Evolutionary conservation across 805 yeast genomes (phyloP), one percentile per base, ranked within the genome.

Genomic region (Sugiyamaella smithiae): DNA sequence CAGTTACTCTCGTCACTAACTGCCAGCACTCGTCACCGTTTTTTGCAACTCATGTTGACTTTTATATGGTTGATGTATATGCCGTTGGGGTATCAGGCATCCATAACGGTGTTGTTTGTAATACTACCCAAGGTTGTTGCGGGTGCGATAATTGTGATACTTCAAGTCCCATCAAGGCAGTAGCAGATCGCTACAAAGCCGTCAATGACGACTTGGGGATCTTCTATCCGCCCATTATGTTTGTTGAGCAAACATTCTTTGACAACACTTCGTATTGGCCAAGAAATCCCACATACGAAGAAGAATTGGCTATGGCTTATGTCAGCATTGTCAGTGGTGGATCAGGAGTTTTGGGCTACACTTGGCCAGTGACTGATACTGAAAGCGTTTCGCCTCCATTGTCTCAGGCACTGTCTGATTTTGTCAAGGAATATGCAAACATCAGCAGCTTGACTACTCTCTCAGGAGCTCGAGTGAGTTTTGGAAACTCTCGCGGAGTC

Each of bases 231-330:
- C 38, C 49, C 12, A 37, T 32, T 17, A 28, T 37, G 45, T 41
- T 48, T 26, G 52, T 48, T 2, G 52, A 45, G 33, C 52, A 48
- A 36, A 48, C 52, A 17, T 48, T 48, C 25, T 48, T 26, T 46
- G 52, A 48, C 41, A 24, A 22, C 24, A 44, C 52, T 4, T 37
- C 45, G 9, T 48, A 48, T 28, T 48, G 52, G 52, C 32, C 49
- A n/a, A 14, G 52, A 17, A 46, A 48, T 14, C 50, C 50, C n/a
- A 42, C 50, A 14, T 47, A 47, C 22, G 42, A 19, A 9, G 50
- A 47, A 47, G 50, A 47, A 29, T 19, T 47, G 22, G 45, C 50
- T 16, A 47, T 47, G 50, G 50, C 50, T 3, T 47, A 46, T 40
- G 37, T 28, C 4, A 40, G 46, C 22, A 28, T 47, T 17, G 40